phyloP scores from a whole-genome alignment of 176 grass and related monocot species.

The Carex kokanica region DNA sequence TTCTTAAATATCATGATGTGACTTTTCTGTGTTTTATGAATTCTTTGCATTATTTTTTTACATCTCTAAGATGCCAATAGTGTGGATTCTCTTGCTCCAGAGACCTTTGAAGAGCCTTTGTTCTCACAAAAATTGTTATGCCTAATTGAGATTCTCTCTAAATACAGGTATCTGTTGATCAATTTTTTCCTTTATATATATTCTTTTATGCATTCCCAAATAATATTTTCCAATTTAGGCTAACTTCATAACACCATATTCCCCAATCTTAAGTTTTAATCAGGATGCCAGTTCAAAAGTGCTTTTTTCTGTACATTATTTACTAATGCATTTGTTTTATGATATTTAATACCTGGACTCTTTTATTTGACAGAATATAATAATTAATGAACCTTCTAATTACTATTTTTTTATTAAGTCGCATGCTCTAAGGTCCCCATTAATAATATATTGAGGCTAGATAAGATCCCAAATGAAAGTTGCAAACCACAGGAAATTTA shows the following conservation, averaged over 20 bases:
- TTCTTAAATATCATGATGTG: not conserved
- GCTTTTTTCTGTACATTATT: not conserved
- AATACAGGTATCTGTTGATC: conserved; percentile 46
- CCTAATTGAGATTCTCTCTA: conserved; percentile 66
- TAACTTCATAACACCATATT: not conserved
- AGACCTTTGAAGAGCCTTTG: conserved; percentile 79
- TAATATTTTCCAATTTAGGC: not conserved
- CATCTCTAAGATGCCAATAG: conserved; percentile 35
- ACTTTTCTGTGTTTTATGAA: not conserved
- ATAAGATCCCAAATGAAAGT: not conserved
- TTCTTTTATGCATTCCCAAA: not conserved
- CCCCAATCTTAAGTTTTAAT: not conserved
- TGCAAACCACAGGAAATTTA: not conserved
- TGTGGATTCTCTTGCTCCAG: conserved; percentile 42
- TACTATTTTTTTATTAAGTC: not conserved
- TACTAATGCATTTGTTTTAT: not conserved
- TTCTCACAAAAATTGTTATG: conserved; percentile 72
- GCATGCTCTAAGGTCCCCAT: not conserved
- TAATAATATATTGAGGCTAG: not conserved
- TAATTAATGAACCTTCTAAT: not conserved
- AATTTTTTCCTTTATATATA: not conserved
- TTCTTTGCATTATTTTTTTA: conserved; percentile 8
- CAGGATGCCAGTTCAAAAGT: not conserved
- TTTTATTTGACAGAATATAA: not conserved
- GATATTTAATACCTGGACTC: not conserved